Evolutionary conservation across 495 filamentous ascomycete species (phyloP).

Genomic region (Podospora fimiseda): DNA sequence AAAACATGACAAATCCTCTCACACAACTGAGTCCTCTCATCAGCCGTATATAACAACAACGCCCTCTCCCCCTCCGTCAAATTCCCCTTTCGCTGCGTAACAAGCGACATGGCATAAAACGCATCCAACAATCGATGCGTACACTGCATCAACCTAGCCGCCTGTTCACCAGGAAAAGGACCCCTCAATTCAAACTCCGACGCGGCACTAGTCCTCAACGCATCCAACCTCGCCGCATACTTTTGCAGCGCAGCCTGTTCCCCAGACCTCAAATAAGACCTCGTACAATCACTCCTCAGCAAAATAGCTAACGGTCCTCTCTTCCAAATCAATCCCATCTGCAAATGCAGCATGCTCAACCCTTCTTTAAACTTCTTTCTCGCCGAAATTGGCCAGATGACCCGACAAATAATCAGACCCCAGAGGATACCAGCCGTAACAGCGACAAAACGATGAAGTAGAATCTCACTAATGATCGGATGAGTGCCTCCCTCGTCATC

Average conservation of each 20-base stretch:
- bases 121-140: constrained; percentile 81
- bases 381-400: constrained; percentile 91
- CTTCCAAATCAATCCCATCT: constrained; percentile 95
- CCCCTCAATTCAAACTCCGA: constrained; percentile 80
- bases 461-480: constrained; percentile 82
- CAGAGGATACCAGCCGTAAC: constrained; percentile 84
- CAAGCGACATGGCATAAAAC: constrained; percentile 91
- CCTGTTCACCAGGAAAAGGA: constrained; percentile 67
- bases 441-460: constrained; percentile 81
- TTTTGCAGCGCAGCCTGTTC: constrained; percentile 66
- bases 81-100: constrained; percentile 73
- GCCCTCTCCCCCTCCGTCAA: constrained; percentile 73
- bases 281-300: constrained; percentile 43
- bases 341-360: constrained; percentile 77
- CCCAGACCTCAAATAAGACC: constrained; percentile 70
- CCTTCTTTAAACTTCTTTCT: constrained; percentile 80
- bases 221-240: constrained; percentile 61
- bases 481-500: constrained; percentile 80
- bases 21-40: constrained; percentile 73
- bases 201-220: constrained; percentile 61
- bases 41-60: constrained; percentile 69
- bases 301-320: constrained; percentile 81
- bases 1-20: constrained; percentile 88
- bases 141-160: constrained; percentile 65
- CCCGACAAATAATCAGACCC: constrained; percentile 82